phyloP scores from a whole-genome alignment of 106 monocot genomes.

The Posidonia australis region DNA sequence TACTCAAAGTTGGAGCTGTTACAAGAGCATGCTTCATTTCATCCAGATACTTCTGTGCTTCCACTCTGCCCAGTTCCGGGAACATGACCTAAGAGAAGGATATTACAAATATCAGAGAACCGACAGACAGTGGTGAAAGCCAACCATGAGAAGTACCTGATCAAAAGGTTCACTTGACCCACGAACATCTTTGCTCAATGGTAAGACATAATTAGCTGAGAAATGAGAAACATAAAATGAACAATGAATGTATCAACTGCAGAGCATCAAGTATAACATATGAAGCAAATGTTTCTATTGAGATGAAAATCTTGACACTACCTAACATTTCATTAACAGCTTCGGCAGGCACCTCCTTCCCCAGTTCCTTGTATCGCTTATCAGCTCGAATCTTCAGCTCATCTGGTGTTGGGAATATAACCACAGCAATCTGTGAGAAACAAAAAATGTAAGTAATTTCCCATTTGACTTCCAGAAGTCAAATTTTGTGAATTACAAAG shows the following conservation, averaged over 20 bases:
- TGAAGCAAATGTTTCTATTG: too few species aligned
- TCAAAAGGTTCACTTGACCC: slow-evolving; percentile 50
- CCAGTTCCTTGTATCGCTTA: slow-evolving; percentile 58
- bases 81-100: slow-evolving; percentile 40
- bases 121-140: neutral
- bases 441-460: neutral
- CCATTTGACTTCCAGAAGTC: neutral
- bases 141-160: slow-evolving; percentile 27
- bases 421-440: slow-evolving; percentile 40
- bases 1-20: slow-evolving; percentile 15
- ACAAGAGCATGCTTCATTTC: slow-evolving; percentile 39
- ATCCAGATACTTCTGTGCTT: slow-evolving; percentile 36
- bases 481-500: neutral
- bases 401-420: slow-evolving; percentile 45
- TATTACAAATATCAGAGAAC: neutral
- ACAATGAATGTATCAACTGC: neutral
- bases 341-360: slow-evolving; percentile 74
- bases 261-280: neutral
- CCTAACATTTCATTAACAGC: slow-evolving; percentile 78
- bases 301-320: slow-evolving; percentile 6
- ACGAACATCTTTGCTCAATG: slow-evolving; percentile 35
- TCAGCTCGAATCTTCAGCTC: slow-evolving; percentile 44
- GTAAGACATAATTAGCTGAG: slow-evolving; percentile 53
- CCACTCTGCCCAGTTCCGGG: slow-evolving; percentile 38
- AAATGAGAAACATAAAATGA: neutral